These are phyloP conservation scores for Sporisorium exsertum DNA, from an alignment of 1,284 basidiomycete genomes.

Conservation along the genomic window DNA sequence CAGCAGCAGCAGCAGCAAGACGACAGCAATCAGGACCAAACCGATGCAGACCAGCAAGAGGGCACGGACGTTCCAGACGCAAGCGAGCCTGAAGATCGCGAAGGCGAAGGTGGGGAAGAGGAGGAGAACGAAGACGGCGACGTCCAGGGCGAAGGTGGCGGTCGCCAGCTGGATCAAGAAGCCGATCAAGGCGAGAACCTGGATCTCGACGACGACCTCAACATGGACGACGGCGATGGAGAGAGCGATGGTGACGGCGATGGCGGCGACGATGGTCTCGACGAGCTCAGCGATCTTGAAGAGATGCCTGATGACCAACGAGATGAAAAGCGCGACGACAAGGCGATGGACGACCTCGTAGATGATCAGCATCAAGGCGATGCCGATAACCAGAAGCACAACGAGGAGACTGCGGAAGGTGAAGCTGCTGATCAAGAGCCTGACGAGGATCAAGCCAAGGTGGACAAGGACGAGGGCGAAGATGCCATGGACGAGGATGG, in stretches of 20 bases:
- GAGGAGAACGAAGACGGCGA: conserved; percentile 67
- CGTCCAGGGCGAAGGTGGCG: conserved; percentile 70
- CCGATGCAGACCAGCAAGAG: conserved; percentile 20
- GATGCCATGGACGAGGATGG: conserved; percentile 50
- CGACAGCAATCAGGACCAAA: conserved; percentile 24
- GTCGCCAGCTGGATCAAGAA: conserved; percentile 66
- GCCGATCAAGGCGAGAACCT: conserved; percentile 67
- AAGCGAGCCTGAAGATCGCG: conserved; percentile 52
- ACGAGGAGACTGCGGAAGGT: conserved; percentile 65
- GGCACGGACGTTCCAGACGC: conserved; percentile 39
- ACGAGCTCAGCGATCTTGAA: conserved; percentile 77
- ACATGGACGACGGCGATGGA: conserved; percentile 53
- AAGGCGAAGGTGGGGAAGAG: conserved; percentile 60
- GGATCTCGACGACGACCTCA: conserved; percentile 63
- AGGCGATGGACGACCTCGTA: conserved; percentile 43
- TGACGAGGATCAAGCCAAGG: conserved; percentile 46
- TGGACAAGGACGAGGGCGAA: conserved; percentile 49
- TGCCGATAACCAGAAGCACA: conserved; percentile 45
- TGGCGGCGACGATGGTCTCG: conserved; percentile 73
- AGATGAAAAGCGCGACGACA: conserved; percentile 30
- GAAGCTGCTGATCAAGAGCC: conserved; percentile 35
- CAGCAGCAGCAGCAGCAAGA: conserved; percentile 67
- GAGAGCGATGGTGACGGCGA: conserved; percentile 65
- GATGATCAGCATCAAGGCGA: conserved; percentile 18
- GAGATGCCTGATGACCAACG: conserved; percentile 70